phyloP scores from a whole-genome alignment of 2,329 filamentous ascomycete genomes.

The Ceratocystis alfenasii region DNA sequence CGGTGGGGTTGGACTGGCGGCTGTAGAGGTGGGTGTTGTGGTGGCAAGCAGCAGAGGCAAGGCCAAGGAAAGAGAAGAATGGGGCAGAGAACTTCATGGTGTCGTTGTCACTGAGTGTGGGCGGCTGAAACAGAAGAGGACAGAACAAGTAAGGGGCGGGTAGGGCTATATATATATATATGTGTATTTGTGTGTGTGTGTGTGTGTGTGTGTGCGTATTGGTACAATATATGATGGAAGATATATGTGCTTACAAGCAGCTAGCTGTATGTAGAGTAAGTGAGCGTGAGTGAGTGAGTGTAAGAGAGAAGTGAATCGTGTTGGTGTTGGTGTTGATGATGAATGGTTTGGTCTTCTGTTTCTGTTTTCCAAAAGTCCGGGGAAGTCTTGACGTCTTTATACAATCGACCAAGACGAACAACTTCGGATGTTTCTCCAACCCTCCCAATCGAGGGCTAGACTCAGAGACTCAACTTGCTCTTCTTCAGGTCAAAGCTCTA shows the following conservation, averaged over 20 bases:
- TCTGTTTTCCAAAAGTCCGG: not conserved
- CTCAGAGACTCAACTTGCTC: not conserved
- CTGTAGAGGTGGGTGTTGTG: conserved; percentile 30
- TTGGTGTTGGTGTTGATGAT: not conserved
- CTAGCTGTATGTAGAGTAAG: not conserved
- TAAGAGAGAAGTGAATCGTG: not conserved
- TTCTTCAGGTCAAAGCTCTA: not conserved
- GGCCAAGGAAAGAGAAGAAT: conserved; percentile 19
- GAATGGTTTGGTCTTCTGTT: not conserved
- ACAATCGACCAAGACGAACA: not conserved
- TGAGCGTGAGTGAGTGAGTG: conserved; percentile 14
- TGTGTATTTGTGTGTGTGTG: too few species aligned
- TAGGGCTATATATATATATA: not conserved
- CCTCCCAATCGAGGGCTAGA: not conserved
- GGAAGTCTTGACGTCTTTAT: conserved; percentile 1
- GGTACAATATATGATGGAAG: too few species aligned
- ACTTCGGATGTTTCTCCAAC: not conserved
- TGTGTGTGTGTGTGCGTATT: too few species aligned
- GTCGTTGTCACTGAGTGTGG: not conserved
- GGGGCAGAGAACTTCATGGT: conserved; percentile 10
- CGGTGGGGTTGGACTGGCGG: conserved; percentile 32
- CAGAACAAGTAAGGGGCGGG: conserved; percentile 1
- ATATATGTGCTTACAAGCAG: too few species aligned
- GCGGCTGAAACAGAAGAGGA: not conserved
- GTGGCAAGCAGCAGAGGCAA: conserved; percentile 26